Evolutionary conservation across 345 rosid species (phyloP).

Genomic region (Hibiscus tridactylites): DNA sequence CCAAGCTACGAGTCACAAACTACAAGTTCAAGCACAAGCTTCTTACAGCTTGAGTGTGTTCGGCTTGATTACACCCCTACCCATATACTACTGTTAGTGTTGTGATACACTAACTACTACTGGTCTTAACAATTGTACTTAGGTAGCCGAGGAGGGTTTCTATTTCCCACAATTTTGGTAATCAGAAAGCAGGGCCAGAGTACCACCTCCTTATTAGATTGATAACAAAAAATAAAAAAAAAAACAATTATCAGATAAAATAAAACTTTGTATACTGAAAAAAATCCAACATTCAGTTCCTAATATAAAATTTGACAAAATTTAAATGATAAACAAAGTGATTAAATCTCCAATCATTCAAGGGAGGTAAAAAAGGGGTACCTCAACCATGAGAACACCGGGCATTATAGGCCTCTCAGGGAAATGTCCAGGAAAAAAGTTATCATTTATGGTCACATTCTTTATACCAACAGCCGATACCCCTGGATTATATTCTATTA

Average conservation of each 20-base stretch:
- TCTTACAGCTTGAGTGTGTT: background rate
- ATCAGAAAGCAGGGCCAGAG: background rate
- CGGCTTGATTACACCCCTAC: background rate
- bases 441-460: slow-evolving; percentile 95
- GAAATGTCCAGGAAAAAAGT: slow-evolving; percentile 98
- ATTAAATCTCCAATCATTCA: background rate
- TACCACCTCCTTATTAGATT: background rate
- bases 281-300: background rate
- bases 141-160: background rate
- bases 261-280: background rate
- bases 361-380: slow-evolving; percentile 3
- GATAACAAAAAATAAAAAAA: background rate
- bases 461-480: slow-evolving; percentile 92
- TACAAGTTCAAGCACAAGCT: background rate
- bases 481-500: slow-evolving; percentile 88
- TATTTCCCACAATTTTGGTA: background rate
- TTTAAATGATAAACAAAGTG: background rate
- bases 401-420: slow-evolving; percentile 99
- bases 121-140: background rate
- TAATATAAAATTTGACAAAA: background rate
- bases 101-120: background rate
- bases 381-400: slow-evolving; percentile 99
- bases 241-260: background rate
- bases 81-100: too few species aligned
- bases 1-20: background rate